Conservation (phyloP, 306 rosid genomes). For the Cajanus cajan region DNA sequence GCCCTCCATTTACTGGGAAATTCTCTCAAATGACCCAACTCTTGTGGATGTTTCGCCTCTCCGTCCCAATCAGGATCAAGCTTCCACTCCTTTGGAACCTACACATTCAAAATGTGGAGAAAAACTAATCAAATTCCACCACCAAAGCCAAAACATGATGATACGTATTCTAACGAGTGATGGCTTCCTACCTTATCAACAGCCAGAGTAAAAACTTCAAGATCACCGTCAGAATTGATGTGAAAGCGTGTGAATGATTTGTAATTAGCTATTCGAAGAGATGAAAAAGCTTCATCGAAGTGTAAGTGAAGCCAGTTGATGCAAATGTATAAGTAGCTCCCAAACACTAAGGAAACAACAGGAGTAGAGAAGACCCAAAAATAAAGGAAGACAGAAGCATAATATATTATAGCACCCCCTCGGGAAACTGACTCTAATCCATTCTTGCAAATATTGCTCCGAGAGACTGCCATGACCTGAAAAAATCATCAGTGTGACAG, state of each 20-base stretch:
- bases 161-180: too few relatives aligned
- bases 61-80: slow-evolving; percentile 52
- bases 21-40: slow-evolving; percentile 39
- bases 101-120: not conserved
- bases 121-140: slow-evolving; percentile 12
- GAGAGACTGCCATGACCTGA: slow-evolving; percentile 96
- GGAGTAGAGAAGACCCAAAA: slow-evolving; percentile 98
- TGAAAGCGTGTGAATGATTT: slow-evolving; percentile 91
- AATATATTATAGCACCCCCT: slow-evolving; percentile 72
- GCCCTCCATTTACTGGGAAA: slow-evolving; percentile 66
- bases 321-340: slow-evolving; percentile 90
- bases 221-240: slow-evolving; percentile 68
- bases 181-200: slow-evolving; percentile 72
- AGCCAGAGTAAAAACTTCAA: slow-evolving; percentile 92
- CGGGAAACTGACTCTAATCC: slow-evolving; percentile 81
- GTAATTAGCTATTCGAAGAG: slow-evolving; percentile 92
- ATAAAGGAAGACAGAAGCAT: slow-evolving; percentile 87
- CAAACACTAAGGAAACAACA: slow-evolving; percentile 86
- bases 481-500: slow-evolving; percentile 13
- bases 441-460: slow-evolving; percentile 82
- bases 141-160: not conserved
- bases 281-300: slow-evolving; percentile 98
- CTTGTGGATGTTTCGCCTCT: slow-evolving; percentile 32
- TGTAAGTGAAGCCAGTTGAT: slow-evolving; percentile 95
- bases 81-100: slow-evolving; percentile 61